Evolutionary conservation across 495 filamentous ascomycete genomes (phyloP), one percentile per base, ranked within the genome.

Genomic region (Tuber umbilicatum): DNA sequence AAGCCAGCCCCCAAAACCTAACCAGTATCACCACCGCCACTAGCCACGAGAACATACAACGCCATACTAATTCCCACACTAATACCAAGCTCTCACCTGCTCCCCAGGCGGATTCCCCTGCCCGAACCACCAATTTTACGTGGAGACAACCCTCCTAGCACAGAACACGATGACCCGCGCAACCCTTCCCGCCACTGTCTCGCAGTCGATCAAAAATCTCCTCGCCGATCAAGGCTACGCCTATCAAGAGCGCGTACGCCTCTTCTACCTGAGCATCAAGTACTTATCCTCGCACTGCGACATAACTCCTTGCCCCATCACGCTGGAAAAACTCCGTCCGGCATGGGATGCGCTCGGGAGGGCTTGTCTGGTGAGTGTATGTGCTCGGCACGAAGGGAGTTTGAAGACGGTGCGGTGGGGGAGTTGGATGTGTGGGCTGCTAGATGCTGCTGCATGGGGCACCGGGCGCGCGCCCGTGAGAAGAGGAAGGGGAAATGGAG

Each of bases 361-460:
- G 71, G 27, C 38, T 43, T 40, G 38, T 17, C 38, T 35, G 2
- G 10, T 2, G 23, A 9, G 14, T 12, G 45, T 70, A 43, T 23
- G 69, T n/a, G 69, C 38, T 16, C 69, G 69, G 38, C 38, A 70
- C n/a, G 50, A 68, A 5, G 37, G 5, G 16, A 35, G 21, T 9
- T 38, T 10, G 40, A 39, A 23, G 71, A 17, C 3, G 38, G n/a
- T 37, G 64, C n/a, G 19, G 14, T 16, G 23, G 71, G 71, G 55
- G 47, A 73, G 19, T 31, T 73, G 41, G 38, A 47, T n/a, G 37
- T 19, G 16, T 64, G 38, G 47, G 71, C 23, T 67, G 41, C 69
- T 0, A n/a, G 23, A 70, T 37, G 71, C 42, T 73, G 0, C 55
- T 67, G 55, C 50, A 64, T 35, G 55, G n/a, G n/a, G n/a, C 3